Evolutionary conservation across 495 filamentous ascomycete species (phyloP), one percentile per base, ranked within the genome.

Genomic region (Aspergillus taichungensis): DNA sequence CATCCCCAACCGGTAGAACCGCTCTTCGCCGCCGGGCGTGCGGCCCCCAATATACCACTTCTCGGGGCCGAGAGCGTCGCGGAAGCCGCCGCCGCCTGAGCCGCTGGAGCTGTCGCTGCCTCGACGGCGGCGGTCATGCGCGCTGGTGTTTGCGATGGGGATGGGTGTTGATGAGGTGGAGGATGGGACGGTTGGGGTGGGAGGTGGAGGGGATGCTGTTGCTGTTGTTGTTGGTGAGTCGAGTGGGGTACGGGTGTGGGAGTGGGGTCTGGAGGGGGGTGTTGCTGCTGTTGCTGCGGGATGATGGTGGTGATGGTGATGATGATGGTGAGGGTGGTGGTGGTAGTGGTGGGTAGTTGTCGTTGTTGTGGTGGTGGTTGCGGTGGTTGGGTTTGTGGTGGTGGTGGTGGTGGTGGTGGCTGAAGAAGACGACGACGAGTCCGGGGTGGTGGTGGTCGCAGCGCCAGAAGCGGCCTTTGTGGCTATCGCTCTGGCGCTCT

Each of bases 11-110:
- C 86, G 82, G 54, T 94, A 94, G 60, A 89, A 95, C 55, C 80
- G 74, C 63, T 95, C 89, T 56, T 95, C 89, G 5, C 89, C 89
- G 1, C 67, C 73, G n/a, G 87, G 82, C 30, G 87, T 94, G 52
- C 84, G 67, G 2, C 89, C 89, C 3, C 89, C 89, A 42, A 95
- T 87, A 62, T 91, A 95, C 82, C 87, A 88, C 56, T 83, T 85
- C 67, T 94, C 89, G 0, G 76, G 75, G 0, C 85, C 85, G 2
- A 82, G 53, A 5, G 80, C 80, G 52, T 94, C 88, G 12, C 85
- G 68, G 52, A 94, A 94, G 3, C 74, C 74, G 13, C 87, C 84
- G 40, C 70, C 69, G 30, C 88, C 85, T 33, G 78, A 84, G 38
- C 80, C 84, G 57, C 78, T 88, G 50, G 88, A 86, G 45, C 83